Evolutionary conservation across 2,329 filamentous ascomycete genomes (phyloP).

Genomic region (Metarhizium brunneum): DNA sequence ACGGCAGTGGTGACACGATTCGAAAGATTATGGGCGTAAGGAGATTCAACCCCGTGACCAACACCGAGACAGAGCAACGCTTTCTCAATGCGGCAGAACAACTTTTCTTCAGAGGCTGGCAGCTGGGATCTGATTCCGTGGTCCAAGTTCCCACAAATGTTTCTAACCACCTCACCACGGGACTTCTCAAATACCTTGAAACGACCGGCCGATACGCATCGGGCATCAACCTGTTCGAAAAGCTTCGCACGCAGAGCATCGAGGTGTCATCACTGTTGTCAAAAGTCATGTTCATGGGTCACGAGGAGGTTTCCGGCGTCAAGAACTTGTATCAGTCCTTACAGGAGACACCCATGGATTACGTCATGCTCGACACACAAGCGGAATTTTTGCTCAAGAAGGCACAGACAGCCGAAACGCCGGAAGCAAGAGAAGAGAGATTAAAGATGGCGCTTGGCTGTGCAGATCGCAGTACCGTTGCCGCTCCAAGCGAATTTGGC

Average conservation of each 20-base stretch:
- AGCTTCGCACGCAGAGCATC: conserved; percentile 79
- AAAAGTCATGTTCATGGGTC: conserved; percentile 85
- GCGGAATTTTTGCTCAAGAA: conserved; percentile 87
- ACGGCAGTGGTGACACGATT: conserved; percentile 88
- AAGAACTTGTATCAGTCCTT: conserved; percentile 80
- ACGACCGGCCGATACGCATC: conserved; percentile 92
- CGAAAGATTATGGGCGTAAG: conserved; percentile 96
- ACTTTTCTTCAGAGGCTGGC: conserved; percentile 95
- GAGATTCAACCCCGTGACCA: conserved; percentile 94
- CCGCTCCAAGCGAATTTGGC: conserved; percentile 91
- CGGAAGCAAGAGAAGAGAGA: conserved; percentile 53
- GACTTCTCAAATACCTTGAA: conserved; percentile 86
- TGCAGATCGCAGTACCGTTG: conserved; percentile 88
- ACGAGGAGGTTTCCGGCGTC: conserved; percentile 95
- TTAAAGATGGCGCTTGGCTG: conserved; percentile 83
- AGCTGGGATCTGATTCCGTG: conserved; percentile 90
- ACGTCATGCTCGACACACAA: conserved; percentile 90
- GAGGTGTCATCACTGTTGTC: conserved; percentile 91
- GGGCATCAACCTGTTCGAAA: conserved; percentile 96
- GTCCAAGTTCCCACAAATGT: conserved; percentile 97
- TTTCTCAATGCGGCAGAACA: conserved; percentile 92
- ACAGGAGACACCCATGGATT: conserved; percentile 92
- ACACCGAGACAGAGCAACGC: conserved; percentile 94
- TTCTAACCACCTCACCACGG: conserved; percentile 90
- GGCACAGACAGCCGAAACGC: conserved; percentile 45